These are phyloP conservation scores for Neofusicoccum kwambonambiense DNA, from an alignment of 2,329 filamentous ascomycete genomes.

Conservation along the genomic window DNA sequence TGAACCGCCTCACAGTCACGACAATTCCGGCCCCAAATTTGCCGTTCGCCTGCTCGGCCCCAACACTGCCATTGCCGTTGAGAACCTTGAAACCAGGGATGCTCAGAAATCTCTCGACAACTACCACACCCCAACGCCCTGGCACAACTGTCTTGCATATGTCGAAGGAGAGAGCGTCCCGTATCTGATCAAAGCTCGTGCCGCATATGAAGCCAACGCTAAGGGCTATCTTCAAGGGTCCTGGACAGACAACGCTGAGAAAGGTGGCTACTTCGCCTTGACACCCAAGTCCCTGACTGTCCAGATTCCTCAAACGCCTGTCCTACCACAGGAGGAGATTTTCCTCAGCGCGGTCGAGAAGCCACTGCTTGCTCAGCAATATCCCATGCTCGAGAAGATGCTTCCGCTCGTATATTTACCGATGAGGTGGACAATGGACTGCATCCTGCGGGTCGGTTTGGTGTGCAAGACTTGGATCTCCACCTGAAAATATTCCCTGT, in stretches of 20 bases:
- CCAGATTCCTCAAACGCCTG: not conserved
- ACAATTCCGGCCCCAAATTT: conserved; percentile 44
- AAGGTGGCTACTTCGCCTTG: conserved; percentile 29
- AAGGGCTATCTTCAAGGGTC: conserved; percentile 26
- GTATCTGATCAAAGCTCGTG: conserved; percentile 29
- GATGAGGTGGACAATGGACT: not conserved
- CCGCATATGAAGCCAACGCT: conserved; percentile 27
- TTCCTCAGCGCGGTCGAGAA: not conserved
- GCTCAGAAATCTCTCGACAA: conserved; percentile 28
- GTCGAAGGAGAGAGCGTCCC: conserved; percentile 31
- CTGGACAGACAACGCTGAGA: conserved; percentile 27
- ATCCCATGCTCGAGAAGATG: not conserved
- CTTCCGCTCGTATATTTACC: not conserved
- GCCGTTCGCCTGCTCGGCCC: conserved; percentile 39
- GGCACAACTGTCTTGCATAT: conserved; percentile 44
- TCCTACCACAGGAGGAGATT: not conserved
- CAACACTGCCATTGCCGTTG: conserved; percentile 23
- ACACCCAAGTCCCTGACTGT: conserved; percentile 21
- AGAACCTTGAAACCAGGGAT: conserved; percentile 27
- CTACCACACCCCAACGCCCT: conserved; percentile 43
- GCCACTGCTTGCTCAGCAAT: not conserved
- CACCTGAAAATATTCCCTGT: not conserved
- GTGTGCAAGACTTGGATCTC: not conserved
- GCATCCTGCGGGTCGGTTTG: not conserved
- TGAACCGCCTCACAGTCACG: conserved; percentile 26